Percentiles rank a stretch among this genome's conserved stretches.
These are phyloP conservation scores for Cunninghamia lanceolata DNA, from an alignment of 75 land plant genomes.

Conservation along the genomic window DNA sequence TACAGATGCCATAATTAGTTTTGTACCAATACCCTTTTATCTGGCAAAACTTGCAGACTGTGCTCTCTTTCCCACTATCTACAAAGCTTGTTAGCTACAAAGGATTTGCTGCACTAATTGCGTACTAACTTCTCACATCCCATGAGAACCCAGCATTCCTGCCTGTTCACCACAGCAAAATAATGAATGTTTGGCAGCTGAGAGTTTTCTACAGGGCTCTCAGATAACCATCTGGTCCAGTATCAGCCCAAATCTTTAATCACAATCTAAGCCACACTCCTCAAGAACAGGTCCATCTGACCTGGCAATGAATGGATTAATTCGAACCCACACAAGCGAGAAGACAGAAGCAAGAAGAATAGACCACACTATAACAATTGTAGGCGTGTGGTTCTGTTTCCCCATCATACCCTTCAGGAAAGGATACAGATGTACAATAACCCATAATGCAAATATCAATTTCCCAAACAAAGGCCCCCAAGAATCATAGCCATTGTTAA, in stretches of 20 bases:
- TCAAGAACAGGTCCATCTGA: slow-evolving; percentile 61
- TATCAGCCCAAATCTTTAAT: slow-evolving; percentile 1
- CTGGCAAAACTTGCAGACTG: not conserved
- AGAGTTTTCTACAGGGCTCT: not conserved
- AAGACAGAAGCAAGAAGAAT: slow-evolving; percentile 74
- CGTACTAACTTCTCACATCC: not conserved
- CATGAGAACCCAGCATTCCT: not conserved
- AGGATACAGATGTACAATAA: slow-evolving; percentile 77
- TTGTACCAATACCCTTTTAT: not conserved
- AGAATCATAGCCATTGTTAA: slow-evolving; percentile 65
- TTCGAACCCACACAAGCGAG: slow-evolving; percentile 72
- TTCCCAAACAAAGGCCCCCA: slow-evolving; percentile 84
- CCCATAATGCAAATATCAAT: slow-evolving; percentile 78
- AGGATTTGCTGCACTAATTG: not conserved
- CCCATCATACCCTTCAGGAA: slow-evolving; percentile 82
- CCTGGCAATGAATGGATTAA: slow-evolving; percentile 66
- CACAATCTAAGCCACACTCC: slow-evolving; percentile 65
- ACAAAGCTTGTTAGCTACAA: not conserved
- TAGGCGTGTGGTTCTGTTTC: slow-evolving; percentile 61
- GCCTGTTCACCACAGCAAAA: slow-evolving; percentile 2
- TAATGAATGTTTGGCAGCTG: not conserved
- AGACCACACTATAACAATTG: slow-evolving; percentile 77
- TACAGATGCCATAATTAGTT: not conserved
- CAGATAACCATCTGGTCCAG: not conserved
- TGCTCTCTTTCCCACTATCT: slow-evolving; percentile 9